Base-by-base conservation (phyloP, 2,329 filamentous ascomycete genomes). In the Raffaelea albimanens region DNA sequence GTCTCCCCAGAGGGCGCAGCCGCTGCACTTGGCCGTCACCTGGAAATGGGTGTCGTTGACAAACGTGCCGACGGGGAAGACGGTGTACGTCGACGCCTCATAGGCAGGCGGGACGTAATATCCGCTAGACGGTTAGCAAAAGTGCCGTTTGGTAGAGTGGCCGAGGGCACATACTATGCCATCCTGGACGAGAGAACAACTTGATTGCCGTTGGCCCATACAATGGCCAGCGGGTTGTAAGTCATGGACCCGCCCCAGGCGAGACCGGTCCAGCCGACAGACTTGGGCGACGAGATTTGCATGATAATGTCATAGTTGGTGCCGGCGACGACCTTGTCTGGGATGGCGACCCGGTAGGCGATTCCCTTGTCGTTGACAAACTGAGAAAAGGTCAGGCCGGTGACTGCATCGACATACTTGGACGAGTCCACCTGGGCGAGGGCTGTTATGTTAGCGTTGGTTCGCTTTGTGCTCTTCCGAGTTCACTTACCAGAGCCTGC, bases 161-260 rank as follows among this genome's bases (percentile, higher is more conserved):
- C 19, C 13, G 7, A 4, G 10, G 5, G 8, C 19, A 65, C 69
- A 49, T 58, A 72, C 70, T 63, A 68, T 5, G 69, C 68, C 54
- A 67, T 68, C 23, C 70, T 63, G 1, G 68, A 65, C 1, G 68
- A 69, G 13, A 66, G 58, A 2, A 69, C 63, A 11, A 63, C 65
- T 34, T 59, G 63, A 14, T 57, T 62, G 21, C 64, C 68, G 53
- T 68, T 70, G 34, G 61, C 55, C 70, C 70, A 73, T 4, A 61
- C 65, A 23, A 74, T 56, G 4, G 67, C 63, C 2, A 74, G 58
- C 2, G 71, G 70, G 50, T 68, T 67, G 56, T 70, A 69, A 1
- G 66, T 64, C 71, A 73, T 73, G 31, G 64, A 63, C 4, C 69
- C 70, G n/a, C 69, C 70, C 70, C 70, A 73, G 14, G 70, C 65